These are phyloP conservation scores for Entonaema liquescens DNA, from an alignment of 495 filamentous ascomycete genomes.

Conservation along the genomic window DNA sequence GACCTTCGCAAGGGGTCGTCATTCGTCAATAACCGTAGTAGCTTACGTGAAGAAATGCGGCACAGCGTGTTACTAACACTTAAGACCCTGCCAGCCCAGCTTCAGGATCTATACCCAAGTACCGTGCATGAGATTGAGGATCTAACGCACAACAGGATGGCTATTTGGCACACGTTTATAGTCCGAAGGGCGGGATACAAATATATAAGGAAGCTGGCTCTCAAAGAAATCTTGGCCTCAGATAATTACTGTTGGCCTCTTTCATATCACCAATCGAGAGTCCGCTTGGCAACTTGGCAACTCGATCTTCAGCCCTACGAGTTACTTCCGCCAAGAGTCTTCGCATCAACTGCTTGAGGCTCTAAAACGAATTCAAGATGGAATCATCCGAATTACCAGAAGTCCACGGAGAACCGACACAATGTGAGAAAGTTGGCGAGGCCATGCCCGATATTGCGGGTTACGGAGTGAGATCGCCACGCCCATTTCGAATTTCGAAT, in stretches of 20 bases:
- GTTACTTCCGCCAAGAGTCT: slow-evolving; percentile 1
- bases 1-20: neutral
- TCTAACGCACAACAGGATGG: neutral
- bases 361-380: slow-evolving; percentile 4
- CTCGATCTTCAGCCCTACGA: slow-evolving; percentile 21
- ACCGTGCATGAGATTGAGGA: neutral
- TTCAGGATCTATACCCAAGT: slow-evolving; percentile 3
- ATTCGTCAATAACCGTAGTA: slow-evolving; percentile 15
- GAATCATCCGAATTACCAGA: slow-evolving; percentile 25
- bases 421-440: slow-evolving; percentile 51
- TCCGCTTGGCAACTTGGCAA: slow-evolving; percentile 30
- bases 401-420: slow-evolving; percentile 10
- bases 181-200: neutral
- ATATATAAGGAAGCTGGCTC: neutral
- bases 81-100: slow-evolving; percentile 26
- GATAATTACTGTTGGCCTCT: slow-evolving; percentile 19
- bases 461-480: slow-evolving; percentile 45
- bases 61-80: slow-evolving; percentile 5
- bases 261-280: slow-evolving; percentile 17
- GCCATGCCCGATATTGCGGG: slow-evolving; percentile 50
- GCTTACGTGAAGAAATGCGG: slow-evolving; percentile 7
- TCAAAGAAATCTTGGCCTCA: slow-evolving; percentile 11
- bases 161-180: neutral
- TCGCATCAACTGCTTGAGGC: neutral
- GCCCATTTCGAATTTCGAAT: neutral